These are phyloP conservation scores for Ligustrum vulgare DNA, from an alignment of 257 asterid species.

Conservation along the genomic window DNA sequence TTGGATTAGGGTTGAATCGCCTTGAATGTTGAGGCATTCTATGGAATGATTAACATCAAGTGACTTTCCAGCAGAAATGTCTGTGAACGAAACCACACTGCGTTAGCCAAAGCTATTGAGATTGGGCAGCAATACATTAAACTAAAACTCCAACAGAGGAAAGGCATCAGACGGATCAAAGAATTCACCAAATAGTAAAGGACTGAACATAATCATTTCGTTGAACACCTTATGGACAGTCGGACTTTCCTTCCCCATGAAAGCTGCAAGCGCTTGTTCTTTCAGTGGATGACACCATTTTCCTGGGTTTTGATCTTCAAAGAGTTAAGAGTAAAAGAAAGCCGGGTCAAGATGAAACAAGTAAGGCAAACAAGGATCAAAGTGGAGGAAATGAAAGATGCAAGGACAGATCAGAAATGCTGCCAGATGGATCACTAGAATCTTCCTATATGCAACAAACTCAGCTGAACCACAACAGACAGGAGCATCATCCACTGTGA, in stretches of 20 bases:
- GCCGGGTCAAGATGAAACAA: too few relatives aligned
- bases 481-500: too few relatives aligned
- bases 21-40: slow-evolving; percentile 11
- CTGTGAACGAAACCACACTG: slow-evolving; percentile 62
- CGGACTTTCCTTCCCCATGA: slow-evolving; percentile 46
- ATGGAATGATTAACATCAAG: slow-evolving; percentile 29
- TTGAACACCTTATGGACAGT: slow-evolving; percentile 39
- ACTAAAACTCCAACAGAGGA: slow-evolving; percentile 84
- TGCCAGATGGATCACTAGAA: too few relatives aligned
- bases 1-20: slow-evolving; percentile 21
- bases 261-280: slow-evolving; percentile 52
- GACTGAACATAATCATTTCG: slow-evolving; percentile 64
- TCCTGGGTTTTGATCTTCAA: slow-evolving; percentile 49
- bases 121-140: slow-evolving; percentile 44
- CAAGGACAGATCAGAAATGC: too few relatives aligned
- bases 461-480: too few relatives aligned
- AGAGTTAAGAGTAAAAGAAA: not conserved
- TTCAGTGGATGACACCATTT: slow-evolving; percentile 79
- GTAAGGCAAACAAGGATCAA: too few relatives aligned
- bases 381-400: too few relatives aligned
- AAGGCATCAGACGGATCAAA: slow-evolving; percentile 95
- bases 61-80: slow-evolving; percentile 19
- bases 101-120: slow-evolving; percentile 27
- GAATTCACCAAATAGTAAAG: slow-evolving; percentile 75
- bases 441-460: too few relatives aligned